Percentiles rank a stretch among this genome's conserved stretches.
phyloP scores from a whole-genome alignment of 306 rosid species.

The Benincasa hispida region DNA sequence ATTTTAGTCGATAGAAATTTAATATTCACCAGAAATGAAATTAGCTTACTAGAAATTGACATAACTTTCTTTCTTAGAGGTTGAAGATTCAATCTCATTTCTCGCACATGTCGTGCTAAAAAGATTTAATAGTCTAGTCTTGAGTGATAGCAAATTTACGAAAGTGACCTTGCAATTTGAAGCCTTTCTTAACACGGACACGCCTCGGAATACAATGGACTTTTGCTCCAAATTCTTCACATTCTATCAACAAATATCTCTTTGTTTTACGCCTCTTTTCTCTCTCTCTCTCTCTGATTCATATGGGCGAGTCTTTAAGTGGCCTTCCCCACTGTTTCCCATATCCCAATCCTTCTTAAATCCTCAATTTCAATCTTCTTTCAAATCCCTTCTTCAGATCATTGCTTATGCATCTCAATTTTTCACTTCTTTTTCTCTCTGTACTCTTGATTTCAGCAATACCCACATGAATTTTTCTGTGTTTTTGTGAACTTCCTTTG shows the following conservation, averaged over 20 bases:
- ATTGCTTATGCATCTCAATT: neutral
- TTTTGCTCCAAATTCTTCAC: neutral
- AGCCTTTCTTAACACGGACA: neutral
- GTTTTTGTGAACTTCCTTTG: neutral
- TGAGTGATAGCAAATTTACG: neutral
- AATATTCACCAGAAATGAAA: too few relatives aligned
- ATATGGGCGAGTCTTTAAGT: constrained; percentile 2
- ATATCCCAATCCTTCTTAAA: constrained; percentile 9
- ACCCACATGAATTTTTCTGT: neutral
- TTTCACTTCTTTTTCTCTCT: neutral
- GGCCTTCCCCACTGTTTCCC: constrained; percentile 4
- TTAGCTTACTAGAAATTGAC: too few relatives aligned
- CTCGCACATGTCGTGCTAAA: too few relatives aligned
- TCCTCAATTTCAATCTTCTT: neutral
- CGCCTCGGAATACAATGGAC: neutral
- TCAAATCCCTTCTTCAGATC: neutral
- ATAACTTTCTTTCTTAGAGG: too few relatives aligned
- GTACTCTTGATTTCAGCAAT: neutral
- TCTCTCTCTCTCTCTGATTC: constrained; percentile 1
- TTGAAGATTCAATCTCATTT: too few relatives aligned
- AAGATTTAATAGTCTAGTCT: neutral
- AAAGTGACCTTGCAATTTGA: neutral
- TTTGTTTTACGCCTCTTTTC: neutral
- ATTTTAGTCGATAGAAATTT: too few relatives aligned
- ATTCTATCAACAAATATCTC: constrained; percentile 10